Conservation (phyloP, 2,329 filamentous ascomycete genomes). For the Hirsutella minnesotensis region DNA sequence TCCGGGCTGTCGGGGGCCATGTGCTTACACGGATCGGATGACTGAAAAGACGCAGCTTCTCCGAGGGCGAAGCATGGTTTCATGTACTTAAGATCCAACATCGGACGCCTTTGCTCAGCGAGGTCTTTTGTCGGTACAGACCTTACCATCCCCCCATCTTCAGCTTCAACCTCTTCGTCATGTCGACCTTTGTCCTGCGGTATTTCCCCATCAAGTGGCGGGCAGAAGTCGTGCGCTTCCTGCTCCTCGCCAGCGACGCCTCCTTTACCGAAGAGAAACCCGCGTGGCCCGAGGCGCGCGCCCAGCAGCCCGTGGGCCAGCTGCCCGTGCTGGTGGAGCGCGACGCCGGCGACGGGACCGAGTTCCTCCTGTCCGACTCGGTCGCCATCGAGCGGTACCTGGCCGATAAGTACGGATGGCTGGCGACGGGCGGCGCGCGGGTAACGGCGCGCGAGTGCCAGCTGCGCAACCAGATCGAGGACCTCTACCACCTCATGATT, state of each 20-base stretch:
- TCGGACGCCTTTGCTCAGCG: no score
- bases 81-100: no score
- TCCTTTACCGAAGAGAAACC: background rate
- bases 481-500: background rate
- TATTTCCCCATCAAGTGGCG: slow-evolving; percentile 1
- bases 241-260: background rate
- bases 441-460: background rate
- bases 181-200: background rate
- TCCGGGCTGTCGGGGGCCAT: no score
- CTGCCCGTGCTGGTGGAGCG: background rate
- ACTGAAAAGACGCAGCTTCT: no score
- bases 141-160: background rate
- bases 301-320: background rate
- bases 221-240: background rate
- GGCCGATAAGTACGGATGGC: background rate
- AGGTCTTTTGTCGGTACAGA: no score
- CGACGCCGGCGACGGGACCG: background rate
- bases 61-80: no score
- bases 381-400: background rate
- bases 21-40: no score
- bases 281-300: background rate
- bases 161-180: background rate
- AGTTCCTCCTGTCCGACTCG: background rate
- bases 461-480: background rate
- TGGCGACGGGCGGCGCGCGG: background rate